Percentiles rank a stretch among this genome's conserved stretches.
Conservation (phyloP, 352 stramenopile genomes). For the Pythium aristosporum region DNA sequence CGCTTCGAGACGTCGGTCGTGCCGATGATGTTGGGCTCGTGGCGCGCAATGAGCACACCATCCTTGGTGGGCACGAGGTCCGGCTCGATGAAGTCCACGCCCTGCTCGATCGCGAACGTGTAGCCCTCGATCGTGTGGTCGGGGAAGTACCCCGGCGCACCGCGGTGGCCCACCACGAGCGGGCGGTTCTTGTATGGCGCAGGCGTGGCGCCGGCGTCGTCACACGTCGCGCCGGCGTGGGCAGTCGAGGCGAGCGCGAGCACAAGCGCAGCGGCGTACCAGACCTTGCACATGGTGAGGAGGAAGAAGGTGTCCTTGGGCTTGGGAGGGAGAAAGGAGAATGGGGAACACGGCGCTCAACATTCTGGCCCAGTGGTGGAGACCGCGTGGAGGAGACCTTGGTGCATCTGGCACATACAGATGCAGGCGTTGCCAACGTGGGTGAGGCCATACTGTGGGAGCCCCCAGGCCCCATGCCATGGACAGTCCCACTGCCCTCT, state of each 20-base stretch:
- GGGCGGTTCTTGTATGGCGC: slow-evolving; percentile 38
- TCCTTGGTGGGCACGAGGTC: slow-evolving; percentile 90
- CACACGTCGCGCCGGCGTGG: slow-evolving; percentile 32
- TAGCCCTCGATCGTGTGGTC: slow-evolving; percentile 91
- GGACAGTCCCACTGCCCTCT: no score
- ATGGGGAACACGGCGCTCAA: not conserved
- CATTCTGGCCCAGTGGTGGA: not conserved
- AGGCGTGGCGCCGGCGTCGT: slow-evolving; percentile 31
- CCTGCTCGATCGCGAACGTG: slow-evolving; percentile 85
- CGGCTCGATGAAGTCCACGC: slow-evolving; percentile 90
- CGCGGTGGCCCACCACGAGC: slow-evolving; percentile 82
- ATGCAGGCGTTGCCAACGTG: no score
- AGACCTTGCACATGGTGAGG: slow-evolving; percentile 48
- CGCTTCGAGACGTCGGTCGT: slow-evolving; percentile 86
- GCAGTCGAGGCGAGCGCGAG: slow-evolving; percentile 27
- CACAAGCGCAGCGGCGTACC: slow-evolving; percentile 32
- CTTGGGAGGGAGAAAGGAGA: not conserved
- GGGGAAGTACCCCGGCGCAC: slow-evolving; percentile 86
- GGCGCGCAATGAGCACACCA: slow-evolving; percentile 75
- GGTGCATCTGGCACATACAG: no score
- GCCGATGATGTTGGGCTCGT: slow-evolving; percentile 87
- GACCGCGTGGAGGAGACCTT: not conserved
- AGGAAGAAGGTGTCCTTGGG: slow-evolving; percentile 24
- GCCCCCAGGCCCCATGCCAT: no score
- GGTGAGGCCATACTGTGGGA: no score